phyloP scores from a whole-genome alignment of 768 basidiomycete genomes.

The Nidula microcarpa region DNA sequence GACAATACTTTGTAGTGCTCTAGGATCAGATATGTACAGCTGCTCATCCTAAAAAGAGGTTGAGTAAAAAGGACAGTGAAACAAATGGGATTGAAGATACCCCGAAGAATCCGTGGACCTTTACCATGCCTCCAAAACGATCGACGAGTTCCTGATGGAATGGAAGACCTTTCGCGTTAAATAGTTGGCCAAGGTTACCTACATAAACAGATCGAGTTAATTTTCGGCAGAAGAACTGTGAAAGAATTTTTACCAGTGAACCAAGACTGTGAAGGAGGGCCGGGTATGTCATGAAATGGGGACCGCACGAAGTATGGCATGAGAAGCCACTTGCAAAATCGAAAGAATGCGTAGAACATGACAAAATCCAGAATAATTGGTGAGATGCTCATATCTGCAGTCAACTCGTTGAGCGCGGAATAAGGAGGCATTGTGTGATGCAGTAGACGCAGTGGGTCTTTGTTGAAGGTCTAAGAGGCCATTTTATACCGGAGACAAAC shows the following conservation, averaged over 20 bases:
- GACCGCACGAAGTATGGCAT: slow-evolving; percentile 5
- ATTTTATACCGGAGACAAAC: too few relatives aligned
- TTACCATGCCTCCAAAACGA: slow-evolving; percentile 39
- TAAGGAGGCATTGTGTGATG: too few relatives aligned
- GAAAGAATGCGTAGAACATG: slow-evolving; percentile 4
- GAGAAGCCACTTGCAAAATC: slow-evolving; percentile 6
- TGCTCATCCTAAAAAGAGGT: slow-evolving; percentile 34
- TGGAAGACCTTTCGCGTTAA: slow-evolving; percentile 37
- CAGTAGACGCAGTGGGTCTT: too few relatives aligned
- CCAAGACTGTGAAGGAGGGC: slow-evolving; percentile 28
- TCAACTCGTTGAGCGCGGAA: background rate
- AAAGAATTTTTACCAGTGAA: slow-evolving; percentile 19
- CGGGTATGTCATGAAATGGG: slow-evolving; percentile 24
- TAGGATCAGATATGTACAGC: slow-evolving; percentile 47
- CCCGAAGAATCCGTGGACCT: slow-evolving; percentile 44
- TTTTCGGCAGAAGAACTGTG: background rate
- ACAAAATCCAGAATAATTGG: slow-evolving; percentile 1
- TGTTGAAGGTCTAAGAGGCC: too few relatives aligned
- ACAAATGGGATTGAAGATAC: slow-evolving; percentile 16
- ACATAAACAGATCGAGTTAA: background rate
- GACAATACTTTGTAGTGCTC: slow-evolving; percentile 43
- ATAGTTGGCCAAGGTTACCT: slow-evolving; percentile 42
- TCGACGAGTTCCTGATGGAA: slow-evolving; percentile 36
- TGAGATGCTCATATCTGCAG: background rate
- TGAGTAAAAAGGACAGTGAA: background rate